Evolutionary conservation across 148 eudicot genomes (phyloP).

Genomic region (Chenopodium album): DNA sequence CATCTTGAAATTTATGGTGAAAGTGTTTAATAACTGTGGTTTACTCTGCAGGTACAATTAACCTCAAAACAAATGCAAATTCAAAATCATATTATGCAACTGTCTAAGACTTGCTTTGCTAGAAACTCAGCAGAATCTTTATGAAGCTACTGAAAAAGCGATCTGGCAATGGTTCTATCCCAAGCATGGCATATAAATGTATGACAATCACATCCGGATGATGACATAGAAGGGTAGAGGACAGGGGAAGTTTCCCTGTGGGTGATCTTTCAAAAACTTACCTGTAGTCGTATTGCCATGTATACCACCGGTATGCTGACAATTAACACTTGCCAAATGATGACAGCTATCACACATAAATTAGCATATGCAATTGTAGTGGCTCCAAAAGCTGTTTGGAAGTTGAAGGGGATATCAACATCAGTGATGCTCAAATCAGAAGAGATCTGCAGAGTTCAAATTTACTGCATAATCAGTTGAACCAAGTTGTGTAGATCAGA

Average conservation of each 20-base stretch:
- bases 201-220: background rate
- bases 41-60: no score
- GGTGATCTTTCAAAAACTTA: slow-evolving; percentile 8
- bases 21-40: no score
- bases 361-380: slow-evolving; percentile 58
- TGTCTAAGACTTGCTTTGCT: background rate
- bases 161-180: background rate
- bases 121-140: background rate
- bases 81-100: background rate
- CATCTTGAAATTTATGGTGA: no score
- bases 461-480: background rate
- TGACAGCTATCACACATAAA: slow-evolving; percentile 58
- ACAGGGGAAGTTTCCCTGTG: background rate
- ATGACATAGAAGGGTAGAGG: background rate
- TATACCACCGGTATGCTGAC: slow-evolving; percentile 64
- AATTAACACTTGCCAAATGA: slow-evolving; percentile 82
- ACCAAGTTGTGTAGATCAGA: background rate
- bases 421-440: slow-evolving; percentile 83
- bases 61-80: no score
- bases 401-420: slow-evolving; percentile 69
- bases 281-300: slow-evolving; percentile 70
- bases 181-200: background rate
- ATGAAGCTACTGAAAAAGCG: background rate
- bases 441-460: slow-evolving; percentile 49
- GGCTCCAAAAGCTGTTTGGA: slow-evolving; percentile 49